Evolutionary conservation across 202 grass and related monocot species (phyloP).

Genomic region (Miscanthus sacchariflorus): DNA sequence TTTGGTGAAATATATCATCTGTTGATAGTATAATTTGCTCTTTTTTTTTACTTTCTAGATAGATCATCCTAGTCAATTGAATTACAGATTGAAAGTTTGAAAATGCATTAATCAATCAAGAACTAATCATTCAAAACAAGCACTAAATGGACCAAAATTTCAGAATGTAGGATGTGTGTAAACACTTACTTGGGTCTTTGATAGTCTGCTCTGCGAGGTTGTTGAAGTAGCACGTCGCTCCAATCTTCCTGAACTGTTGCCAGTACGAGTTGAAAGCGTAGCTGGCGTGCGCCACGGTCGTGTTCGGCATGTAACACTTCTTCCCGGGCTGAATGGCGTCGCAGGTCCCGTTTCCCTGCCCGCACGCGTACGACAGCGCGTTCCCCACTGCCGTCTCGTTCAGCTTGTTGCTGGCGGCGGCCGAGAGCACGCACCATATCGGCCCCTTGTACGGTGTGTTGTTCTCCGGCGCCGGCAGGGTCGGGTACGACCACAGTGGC

Average conservation of each 20-base stretch:
- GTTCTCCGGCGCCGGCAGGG: slow-evolving; percentile 58
- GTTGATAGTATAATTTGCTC: not conserved
- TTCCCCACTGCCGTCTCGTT: slow-evolving; percentile 57
- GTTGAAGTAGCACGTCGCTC: slow-evolving; percentile 90
- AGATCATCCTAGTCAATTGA: not conserved
- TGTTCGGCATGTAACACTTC: slow-evolving; percentile 71
- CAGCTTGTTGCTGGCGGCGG: slow-evolving; percentile 41
- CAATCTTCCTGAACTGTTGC: slow-evolving; percentile 79
- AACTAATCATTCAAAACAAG: slow-evolving; percentile 6
- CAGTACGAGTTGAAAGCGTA: slow-evolving; percentile 98
- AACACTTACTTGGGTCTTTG: slow-evolving; percentile 80
- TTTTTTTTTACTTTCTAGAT: not conserved
- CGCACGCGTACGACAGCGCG: slow-evolving; percentile 76
- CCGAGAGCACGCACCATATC: slow-evolving; percentile 73
- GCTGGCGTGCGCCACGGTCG: slow-evolving; percentile 60
- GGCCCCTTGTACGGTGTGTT: slow-evolving; percentile 60
- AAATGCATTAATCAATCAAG: not conserved
- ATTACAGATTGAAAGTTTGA: not conserved
- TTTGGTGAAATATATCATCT: not conserved
- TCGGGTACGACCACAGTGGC: slow-evolving; percentile 47
- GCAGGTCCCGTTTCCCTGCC: slow-evolving; percentile 74
- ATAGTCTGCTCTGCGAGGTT: slow-evolving; percentile 72
- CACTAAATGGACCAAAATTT: not conserved
- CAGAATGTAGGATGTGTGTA: slow-evolving; percentile 3
- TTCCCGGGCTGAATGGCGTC: slow-evolving; percentile 62